phyloP scores from a whole-genome alignment of 148 eudicot genomes.

The Vaccinium myrtillus region DNA sequence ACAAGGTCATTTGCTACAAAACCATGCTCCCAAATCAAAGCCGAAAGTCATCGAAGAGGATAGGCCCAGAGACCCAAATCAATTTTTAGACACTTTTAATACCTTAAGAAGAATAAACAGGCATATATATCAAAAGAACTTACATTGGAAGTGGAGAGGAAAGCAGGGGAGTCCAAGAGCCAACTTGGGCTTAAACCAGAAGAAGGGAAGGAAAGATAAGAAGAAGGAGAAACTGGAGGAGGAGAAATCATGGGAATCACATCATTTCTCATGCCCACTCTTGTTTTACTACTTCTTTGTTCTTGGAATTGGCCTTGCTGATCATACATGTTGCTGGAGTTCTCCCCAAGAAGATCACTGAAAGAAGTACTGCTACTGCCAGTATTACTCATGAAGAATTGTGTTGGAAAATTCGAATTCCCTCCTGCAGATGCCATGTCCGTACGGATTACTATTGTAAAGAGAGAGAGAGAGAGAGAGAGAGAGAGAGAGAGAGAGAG shows the following conservation, averaged over 20 bases:
- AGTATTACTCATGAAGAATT: conserved; percentile 32
- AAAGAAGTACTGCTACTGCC: conserved; percentile 32
- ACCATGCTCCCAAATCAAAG: too few species aligned
- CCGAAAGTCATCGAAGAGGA: too few species aligned
- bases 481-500: neutral
- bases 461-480: conserved; percentile 7
- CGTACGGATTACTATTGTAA: too few species aligned
- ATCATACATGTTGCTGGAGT: neutral
- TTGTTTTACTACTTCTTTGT: neutral
- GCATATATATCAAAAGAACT: conserved; percentile 6
- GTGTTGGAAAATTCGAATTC: conserved; percentile 28
- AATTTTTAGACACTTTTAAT: neutral
- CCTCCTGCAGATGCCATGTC: conserved; percentile 57
- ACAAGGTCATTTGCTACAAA: too few species aligned
- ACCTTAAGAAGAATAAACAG: neutral
- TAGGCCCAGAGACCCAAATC: neutral
- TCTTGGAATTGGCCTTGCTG: neutral
- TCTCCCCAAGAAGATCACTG: conserved; percentile 51
- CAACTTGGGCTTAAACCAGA: conserved; percentile 60
- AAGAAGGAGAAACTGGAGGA: conserved; percentile 37
- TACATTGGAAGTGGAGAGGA: conserved; percentile 45
- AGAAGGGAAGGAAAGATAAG: conserved; percentile 38
- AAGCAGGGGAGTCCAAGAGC: conserved; percentile 72
- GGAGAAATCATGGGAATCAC: conserved; percentile 39
- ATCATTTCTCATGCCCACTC: neutral